Evolutionary conservation across 2,329 filamentous ascomycete species (phyloP), one percentile per base, ranked within the genome.

Genomic region (Pseudogymnoascus verrucosus): DNA sequence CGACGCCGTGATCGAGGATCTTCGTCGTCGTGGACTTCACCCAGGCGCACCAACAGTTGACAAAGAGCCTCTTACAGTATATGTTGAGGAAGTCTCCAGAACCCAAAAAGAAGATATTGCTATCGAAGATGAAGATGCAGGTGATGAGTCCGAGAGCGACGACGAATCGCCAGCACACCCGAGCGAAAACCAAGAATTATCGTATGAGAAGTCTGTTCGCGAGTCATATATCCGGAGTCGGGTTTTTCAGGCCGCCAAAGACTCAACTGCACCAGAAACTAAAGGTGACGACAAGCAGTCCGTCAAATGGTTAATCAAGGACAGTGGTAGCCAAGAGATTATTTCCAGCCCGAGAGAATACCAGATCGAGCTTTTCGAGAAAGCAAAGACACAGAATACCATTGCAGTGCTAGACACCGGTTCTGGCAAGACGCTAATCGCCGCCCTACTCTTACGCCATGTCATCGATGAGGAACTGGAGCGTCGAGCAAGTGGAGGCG

Each of bases 351-450:
- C 93, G 0, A 83, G 93, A 60, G 91, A 96, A 70, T 99, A 98
- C 71, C 95, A 99, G 74, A 78, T 90, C 11, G 93, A 98, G 72
- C 82, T 99, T 0, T 98, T 95, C 71, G 91, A 97, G 74, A 84
- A 84, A 67, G 93, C 95, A 3, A 96, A 95, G 72, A 72, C 83
- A 61, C 84, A 88, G 68, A 99, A 99, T 72, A 89, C 88, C 6
- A 96, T 99, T 68, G 93, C 95, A 0, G 95, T 99, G 0, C 82
- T 98, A 1, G 92, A 96, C 71, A 97, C 93, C n/a, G 91, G 86
- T 87, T 92, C 91, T 3, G 95, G 95, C 2, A 99, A 99, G 76
- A 99, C 95, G 0, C 80, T 97, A n/a, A 97, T 99, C 69, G 93
- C 95, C 0, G 92, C 91, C 0, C 81, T 98, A 2, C 80, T 99